phyloP scores from a whole-genome alignment of 805 yeast species.

The Trichomonascus vanleenenianus region DNA sequence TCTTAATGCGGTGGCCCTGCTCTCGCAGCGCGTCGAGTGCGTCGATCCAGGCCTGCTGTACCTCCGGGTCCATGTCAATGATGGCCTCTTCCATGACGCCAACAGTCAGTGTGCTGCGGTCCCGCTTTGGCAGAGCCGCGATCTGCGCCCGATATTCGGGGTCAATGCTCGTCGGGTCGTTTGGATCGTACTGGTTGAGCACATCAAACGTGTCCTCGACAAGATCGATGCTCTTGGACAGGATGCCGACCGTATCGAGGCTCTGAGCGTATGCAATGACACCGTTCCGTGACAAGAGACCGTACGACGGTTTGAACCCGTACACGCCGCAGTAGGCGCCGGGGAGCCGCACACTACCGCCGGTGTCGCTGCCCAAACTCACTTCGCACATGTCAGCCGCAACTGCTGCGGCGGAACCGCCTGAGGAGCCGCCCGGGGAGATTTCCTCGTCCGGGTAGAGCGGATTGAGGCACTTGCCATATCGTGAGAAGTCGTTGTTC shows the following conservation, averaged over 20 bases:
- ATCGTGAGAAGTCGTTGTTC: slow-evolving; percentile 29
- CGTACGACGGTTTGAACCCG: slow-evolving; percentile 94
- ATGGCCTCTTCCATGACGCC: slow-evolving; percentile 74
- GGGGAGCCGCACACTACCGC: slow-evolving; percentile 92
- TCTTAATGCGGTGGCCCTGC: slow-evolving; percentile 45
- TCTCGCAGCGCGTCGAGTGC: slow-evolving; percentile 38
- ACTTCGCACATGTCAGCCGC: slow-evolving; percentile 63
- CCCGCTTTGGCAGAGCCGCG: slow-evolving; percentile 6
- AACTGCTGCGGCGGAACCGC: slow-evolving; percentile 93
- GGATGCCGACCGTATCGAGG: slow-evolving; percentile 86
- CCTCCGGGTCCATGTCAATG: slow-evolving; percentile 42
- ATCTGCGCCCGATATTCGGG: slow-evolving; percentile 13
- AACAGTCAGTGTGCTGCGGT: slow-evolving; percentile 34
- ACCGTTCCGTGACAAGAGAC: slow-evolving; percentile 87
- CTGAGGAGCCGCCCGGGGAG: slow-evolving; percentile 86
- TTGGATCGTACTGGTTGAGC: slow-evolving; percentile 54
- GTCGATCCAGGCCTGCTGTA: slow-evolving; percentile 40
- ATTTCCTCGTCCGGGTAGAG: slow-evolving; percentile 33
- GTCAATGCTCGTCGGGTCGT: slow-evolving; percentile 64
- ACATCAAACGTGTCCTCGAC: slow-evolving; percentile 44
- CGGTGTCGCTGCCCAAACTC: slow-evolving; percentile 92
- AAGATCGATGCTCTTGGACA: slow-evolving; percentile 43
- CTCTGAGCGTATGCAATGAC: slow-evolving; percentile 90
- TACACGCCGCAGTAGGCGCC: slow-evolving; percentile 76
- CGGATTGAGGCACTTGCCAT: slow-evolving; percentile 34